A percentile compares a stretch with the other conserved stretches of the same genome.
Evolutionary conservation across 2,329 filamentous ascomycete genomes (phyloP).

Genomic region (Clarireedia paspali): DNA sequence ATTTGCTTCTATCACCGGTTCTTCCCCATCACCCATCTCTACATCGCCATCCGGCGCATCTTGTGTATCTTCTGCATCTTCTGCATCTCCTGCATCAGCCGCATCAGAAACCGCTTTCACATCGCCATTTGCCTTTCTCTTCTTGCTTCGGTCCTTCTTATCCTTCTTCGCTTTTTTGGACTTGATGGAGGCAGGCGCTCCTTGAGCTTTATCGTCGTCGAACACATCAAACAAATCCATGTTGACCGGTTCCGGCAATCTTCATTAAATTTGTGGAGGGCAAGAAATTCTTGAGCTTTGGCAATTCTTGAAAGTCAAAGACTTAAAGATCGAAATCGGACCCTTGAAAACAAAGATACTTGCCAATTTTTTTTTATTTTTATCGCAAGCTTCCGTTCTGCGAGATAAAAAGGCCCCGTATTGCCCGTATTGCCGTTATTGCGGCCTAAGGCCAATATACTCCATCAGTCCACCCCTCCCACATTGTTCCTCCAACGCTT

Average conservation of each 20-base stretch:
- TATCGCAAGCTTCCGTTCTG: background rate
- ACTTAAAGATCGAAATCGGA: background rate
- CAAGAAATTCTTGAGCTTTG: background rate
- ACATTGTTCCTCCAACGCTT: constrained; percentile 2
- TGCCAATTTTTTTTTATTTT: background rate
- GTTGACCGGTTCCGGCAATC: constrained; percentile 8
- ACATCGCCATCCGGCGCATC: constrained; percentile 54
- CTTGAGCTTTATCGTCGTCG: constrained; percentile 57
- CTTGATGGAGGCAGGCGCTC: constrained; percentile 29
- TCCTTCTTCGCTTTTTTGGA: constrained; percentile 32
- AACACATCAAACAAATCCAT: constrained; percentile 84
- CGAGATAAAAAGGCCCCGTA: background rate
- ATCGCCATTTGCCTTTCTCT: constrained; percentile 76
- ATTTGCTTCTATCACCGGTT: constrained; percentile 9
- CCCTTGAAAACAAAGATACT: constrained; percentile 2
- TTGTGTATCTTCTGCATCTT: constrained; percentile 13
- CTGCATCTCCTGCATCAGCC: constrained; percentile 3
- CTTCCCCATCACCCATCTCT: constrained; percentile 42
- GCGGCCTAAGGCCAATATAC: background rate
- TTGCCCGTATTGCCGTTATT: background rate
- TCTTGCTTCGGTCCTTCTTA: constrained; percentile 63
- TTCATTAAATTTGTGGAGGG: background rate
- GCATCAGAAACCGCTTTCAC: constrained; percentile 50
- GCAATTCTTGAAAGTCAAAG: background rate
- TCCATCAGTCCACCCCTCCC: constrained; percentile 1